phyloP scores from a whole-genome alignment of 148 eudicot species.

The Camellia japonica region DNA sequence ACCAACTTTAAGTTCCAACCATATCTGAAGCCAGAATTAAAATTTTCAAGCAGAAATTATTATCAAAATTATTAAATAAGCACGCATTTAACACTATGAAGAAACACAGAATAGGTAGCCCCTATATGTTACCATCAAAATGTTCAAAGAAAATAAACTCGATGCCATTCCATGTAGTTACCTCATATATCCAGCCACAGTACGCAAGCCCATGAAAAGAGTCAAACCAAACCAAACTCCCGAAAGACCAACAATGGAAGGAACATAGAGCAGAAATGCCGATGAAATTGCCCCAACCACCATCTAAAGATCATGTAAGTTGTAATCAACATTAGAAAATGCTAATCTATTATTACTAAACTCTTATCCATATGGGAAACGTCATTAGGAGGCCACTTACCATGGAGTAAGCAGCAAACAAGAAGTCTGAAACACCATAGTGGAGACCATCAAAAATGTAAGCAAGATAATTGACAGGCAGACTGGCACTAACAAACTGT shows the following conservation, averaged over 20 bases:
- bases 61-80: neutral
- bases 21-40: neutral
- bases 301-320: neutral
- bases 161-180: neutral
- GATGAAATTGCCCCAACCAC: slow-evolving; percentile 9
- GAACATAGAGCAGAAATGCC: slow-evolving; percentile 10
- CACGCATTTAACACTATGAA: neutral
- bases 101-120: neutral
- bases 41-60: too few relatives aligned
- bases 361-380: too few relatives aligned
- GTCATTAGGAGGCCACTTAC: slow-evolving; percentile 28
- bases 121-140: neutral
- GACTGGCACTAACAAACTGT: slow-evolving; percentile 89
- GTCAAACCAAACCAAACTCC: slow-evolving; percentile 5
- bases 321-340: neutral
- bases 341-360: neutral
- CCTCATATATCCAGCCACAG: slow-evolving; percentile 11
- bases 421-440: slow-evolving; percentile 81
- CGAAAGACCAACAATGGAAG: neutral
- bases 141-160: neutral
- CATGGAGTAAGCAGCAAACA: slow-evolving; percentile 78
- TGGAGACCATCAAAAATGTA: slow-evolving; percentile 86
- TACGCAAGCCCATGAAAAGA: slow-evolving; percentile 14
- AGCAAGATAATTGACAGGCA: slow-evolving; percentile 82
- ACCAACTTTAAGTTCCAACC: too few relatives aligned